These are phyloP conservation scores for Solanum tacnaense DNA, from an alignment of 257 asterid species.

Conservation along the genomic window DNA sequence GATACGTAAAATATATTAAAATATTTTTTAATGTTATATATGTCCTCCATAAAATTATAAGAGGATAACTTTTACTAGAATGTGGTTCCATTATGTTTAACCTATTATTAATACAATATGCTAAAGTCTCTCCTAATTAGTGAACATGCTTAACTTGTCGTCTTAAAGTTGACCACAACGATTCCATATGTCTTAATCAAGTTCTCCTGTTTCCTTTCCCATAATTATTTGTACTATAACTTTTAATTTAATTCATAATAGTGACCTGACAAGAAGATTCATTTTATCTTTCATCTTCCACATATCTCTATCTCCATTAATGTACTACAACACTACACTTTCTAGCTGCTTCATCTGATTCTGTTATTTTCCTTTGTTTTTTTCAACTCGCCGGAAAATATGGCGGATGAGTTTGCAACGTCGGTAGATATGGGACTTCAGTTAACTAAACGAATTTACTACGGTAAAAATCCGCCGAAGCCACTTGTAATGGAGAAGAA, in stretches of 20 bases:
- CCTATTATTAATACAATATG: neutral
- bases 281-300: neutral
- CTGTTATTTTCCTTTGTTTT: neutral
- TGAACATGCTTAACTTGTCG: constrained; percentile 3
- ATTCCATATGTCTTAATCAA: neutral
- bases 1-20: too few relatives aligned
- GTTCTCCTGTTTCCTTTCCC: neutral
- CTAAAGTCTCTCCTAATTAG: neutral
- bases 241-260: neutral
- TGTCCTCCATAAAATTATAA: neutral
- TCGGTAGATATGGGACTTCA: constrained; percentile 60
- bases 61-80: neutral
- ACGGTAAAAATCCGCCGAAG: constrained; percentile 51
- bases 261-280: neutral
- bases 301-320: neutral
- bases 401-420: constrained; percentile 64
- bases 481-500: constrained; percentile 20
- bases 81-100: neutral
- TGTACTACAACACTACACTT: neutral
- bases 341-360: neutral
- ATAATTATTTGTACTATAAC: neutral
- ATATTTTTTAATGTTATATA: too few relatives aligned
- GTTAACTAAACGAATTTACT: constrained; percentile 63
- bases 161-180: neutral
- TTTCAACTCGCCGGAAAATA: neutral